phyloP scores from a whole-genome alignment of 2,329 filamentous ascomycete genomes.

The Fusarium sp. region DNA sequence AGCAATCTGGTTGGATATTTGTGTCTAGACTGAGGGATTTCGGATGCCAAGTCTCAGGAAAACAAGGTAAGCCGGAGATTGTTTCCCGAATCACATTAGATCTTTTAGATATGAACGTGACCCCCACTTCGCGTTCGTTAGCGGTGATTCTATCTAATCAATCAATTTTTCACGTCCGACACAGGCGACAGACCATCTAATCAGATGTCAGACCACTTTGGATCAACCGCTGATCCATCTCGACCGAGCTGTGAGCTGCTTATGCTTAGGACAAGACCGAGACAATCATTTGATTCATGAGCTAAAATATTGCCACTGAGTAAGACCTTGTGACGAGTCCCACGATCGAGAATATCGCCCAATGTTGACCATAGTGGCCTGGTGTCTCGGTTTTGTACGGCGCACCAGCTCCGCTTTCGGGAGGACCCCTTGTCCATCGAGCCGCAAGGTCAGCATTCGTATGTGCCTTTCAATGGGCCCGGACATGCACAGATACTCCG shows the following conservation, averaged over 20 bases:
- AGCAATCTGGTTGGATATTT: not conserved
- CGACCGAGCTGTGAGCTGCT: not conserved
- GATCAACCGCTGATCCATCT: not conserved
- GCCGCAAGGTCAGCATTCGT: too few species aligned
- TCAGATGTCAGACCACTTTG: not conserved
- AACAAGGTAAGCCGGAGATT: conserved; percentile 3
- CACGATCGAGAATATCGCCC: too few species aligned
- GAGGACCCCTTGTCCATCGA: too few species aligned
- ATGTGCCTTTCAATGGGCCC: too few species aligned
- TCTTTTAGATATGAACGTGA: conserved; percentile 22
- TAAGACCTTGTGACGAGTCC: too few species aligned
- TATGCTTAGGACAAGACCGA: too few species aligned
- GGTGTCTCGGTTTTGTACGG: too few species aligned
- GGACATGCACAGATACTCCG: too few species aligned
- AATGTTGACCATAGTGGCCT: too few species aligned
- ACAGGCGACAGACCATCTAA: not conserved
- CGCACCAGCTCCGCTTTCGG: too few species aligned
- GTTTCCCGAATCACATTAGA: conserved; percentile 24
- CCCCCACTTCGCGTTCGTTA: conserved; percentile 3
- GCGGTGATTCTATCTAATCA: conserved; percentile 18
- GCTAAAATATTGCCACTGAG: too few species aligned
- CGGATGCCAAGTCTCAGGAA: not conserved
- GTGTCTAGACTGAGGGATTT: not conserved
- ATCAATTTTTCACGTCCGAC: conserved; percentile 7
- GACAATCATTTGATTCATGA: too few species aligned